Evolutionary conservation across 768 basidiomycete species (phyloP).

Genomic region (Agrocybe pediades): DNA sequence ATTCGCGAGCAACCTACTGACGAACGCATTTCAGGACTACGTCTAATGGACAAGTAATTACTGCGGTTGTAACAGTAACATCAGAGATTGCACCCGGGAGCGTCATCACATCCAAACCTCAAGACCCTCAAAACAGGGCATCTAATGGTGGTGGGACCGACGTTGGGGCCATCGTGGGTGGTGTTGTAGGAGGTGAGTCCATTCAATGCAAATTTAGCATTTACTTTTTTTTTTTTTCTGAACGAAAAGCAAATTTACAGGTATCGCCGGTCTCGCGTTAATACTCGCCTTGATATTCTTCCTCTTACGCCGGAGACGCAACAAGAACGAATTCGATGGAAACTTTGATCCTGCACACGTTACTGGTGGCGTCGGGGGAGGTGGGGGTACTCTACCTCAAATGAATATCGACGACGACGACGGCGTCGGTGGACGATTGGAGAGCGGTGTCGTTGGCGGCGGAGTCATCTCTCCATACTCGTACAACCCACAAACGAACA

Average conservation of each 20-base stretch:
- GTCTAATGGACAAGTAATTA: slow-evolving; percentile 20
- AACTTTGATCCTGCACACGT: slow-evolving; percentile 29
- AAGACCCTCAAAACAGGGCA: not conserved
- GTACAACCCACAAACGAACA: slow-evolving; percentile 13
- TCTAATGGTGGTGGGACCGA: slow-evolving; percentile 7
- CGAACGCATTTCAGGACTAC: slow-evolving; percentile 13
- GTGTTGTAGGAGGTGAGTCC: slow-evolving; percentile 26
- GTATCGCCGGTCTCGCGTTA: slow-evolving; percentile 17
- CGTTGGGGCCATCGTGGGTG: slow-evolving; percentile 25
- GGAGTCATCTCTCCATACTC: slow-evolving; percentile 26
- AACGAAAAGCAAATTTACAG: slow-evolving; percentile 1
- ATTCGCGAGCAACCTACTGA: not conserved
- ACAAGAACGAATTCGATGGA: slow-evolving; percentile 28
- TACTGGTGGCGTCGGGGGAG: slow-evolving; percentile 8
- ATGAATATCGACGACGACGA: slow-evolving; percentile 22
- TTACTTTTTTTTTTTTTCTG: not conserved
- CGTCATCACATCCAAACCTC: slow-evolving; percentile 10
- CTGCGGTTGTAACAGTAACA: slow-evolving; percentile 17
- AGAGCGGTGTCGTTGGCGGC: slow-evolving; percentile 18
- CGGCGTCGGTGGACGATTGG: slow-evolving; percentile 27
- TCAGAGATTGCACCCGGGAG: slow-evolving; percentile 16
- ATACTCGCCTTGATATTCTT: slow-evolving; percentile 16
- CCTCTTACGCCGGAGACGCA: slow-evolving; percentile 19
- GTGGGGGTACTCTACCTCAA: slow-evolving; percentile 18
- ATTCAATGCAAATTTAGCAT: not conserved